Evolutionary conservation across 2,329 filamentous ascomycete genomes (phyloP).

Genomic region (Penicillium concentricum): DNA sequence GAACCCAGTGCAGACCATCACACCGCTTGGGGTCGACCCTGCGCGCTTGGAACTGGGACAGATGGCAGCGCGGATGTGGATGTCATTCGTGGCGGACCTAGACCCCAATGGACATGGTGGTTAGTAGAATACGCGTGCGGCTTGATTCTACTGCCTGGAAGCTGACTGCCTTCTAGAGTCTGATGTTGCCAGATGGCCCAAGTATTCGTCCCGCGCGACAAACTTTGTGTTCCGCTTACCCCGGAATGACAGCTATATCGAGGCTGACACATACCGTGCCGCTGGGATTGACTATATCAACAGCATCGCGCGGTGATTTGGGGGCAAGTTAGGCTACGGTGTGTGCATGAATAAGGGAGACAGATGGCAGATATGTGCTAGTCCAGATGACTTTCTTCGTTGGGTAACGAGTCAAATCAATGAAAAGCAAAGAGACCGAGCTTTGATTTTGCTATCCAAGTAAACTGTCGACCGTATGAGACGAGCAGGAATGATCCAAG

Average conservation of each 20-base stretch:
- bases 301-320: slow-evolving; percentile 23
- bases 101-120: slow-evolving; percentile 31
- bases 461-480: not conserved
- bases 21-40: slow-evolving; percentile 25
- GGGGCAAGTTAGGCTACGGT: not conserved
- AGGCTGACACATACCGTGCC: slow-evolving; percentile 27
- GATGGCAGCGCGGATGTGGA: slow-evolving; percentile 34
- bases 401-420: not conserved
- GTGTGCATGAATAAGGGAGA: not conserved
- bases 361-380: not conserved
- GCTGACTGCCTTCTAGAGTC: slow-evolving; percentile 15
- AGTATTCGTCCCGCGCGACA: slow-evolving; percentile 15
- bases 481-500: not conserved
- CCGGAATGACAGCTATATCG: slow-evolving; percentile 25
- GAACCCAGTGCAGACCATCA: slow-evolving; percentile 32
- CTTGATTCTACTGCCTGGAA: not conserved
- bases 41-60: slow-evolving; percentile 27
- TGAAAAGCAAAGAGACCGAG: not conserved
- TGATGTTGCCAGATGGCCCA: slow-evolving; percentile 25
- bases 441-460: not conserved
- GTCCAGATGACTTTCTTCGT: not conserved
- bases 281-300: slow-evolving; percentile 31
- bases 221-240: slow-evolving; percentile 34
- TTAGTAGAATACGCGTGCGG: slow-evolving; percentile 9
- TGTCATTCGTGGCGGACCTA: slow-evolving; percentile 29